Percentiles rank a stretch among this genome's conserved stretches.
phyloP scores from a whole-genome alignment of 2,329 filamentous ascomycete genomes.

The Conoideocrella luteorostrata region DNA sequence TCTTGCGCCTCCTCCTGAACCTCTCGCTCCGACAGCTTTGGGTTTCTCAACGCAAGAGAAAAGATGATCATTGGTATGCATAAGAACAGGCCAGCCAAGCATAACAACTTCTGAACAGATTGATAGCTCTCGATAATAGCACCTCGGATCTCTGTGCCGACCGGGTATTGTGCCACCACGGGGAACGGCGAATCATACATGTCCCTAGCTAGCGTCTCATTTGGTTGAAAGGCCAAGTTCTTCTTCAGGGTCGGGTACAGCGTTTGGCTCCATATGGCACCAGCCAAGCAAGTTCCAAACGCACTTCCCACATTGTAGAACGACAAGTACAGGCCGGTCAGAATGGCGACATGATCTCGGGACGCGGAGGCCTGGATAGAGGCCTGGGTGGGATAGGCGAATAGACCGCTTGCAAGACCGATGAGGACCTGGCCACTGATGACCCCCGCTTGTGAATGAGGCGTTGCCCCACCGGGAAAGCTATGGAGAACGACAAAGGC shows the following conservation, averaged over 20 bases:
- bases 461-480: constrained; percentile 42
- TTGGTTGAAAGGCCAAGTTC: constrained; percentile 27
- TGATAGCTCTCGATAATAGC: constrained; percentile 40
- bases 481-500: constrained; percentile 51
- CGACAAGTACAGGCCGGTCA: constrained; percentile 33
- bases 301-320: constrained; percentile 37
- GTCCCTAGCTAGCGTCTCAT: constrained; percentile 26
- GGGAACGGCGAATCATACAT: constrained; percentile 33
- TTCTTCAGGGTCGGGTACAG: constrained; percentile 25
- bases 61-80: constrained; percentile 41
- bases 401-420: constrained; percentile 52
- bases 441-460: constrained; percentile 39
- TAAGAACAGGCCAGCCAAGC: constrained; percentile 38
- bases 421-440: constrained; percentile 50
- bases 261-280: constrained; percentile 36
- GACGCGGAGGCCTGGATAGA: constrained; percentile 32
- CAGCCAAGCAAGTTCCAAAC: constrained; percentile 33
- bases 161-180: constrained; percentile 25
- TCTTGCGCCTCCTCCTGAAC: constrained; percentile 14
- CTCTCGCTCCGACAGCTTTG: constrained; percentile 32
- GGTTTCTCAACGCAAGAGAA: constrained; percentile 36
- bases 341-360: constrained; percentile 30
- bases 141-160: constrained; percentile 36
- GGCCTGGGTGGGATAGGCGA: constrained; percentile 36
- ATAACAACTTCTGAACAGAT: constrained; percentile 37